Evolutionary conservation across 2,329 filamentous ascomycete genomes (phyloP).

Genomic region (Colletotrichum graminicola): DNA sequence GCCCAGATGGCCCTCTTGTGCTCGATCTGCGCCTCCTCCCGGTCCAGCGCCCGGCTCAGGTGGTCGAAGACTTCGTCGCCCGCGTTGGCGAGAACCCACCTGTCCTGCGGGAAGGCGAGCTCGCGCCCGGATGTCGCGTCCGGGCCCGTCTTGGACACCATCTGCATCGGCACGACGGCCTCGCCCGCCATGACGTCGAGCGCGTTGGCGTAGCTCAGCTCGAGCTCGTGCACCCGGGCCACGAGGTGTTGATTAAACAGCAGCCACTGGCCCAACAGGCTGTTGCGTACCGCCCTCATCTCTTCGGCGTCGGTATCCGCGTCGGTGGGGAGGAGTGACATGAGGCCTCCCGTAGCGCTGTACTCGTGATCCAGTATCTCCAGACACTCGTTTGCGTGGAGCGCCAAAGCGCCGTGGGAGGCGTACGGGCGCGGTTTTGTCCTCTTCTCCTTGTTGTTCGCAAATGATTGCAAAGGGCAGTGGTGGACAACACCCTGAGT

Average conservation of each 20-base stretch:
- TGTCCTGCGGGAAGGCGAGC: conserved; percentile 67
- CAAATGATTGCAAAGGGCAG: conserved; percentile 57
- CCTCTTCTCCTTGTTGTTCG: conserved; percentile 43
- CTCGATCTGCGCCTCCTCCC: conserved; percentile 56
- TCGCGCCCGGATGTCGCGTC: conserved; percentile 65
- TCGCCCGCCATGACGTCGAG: conserved; percentile 64
- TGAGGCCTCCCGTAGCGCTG: conserved; percentile 65
- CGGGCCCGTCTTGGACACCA: conserved; percentile 65
- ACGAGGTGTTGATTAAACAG: conserved; percentile 66
- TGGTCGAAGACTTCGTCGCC: conserved; percentile 63
- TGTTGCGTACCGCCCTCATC: conserved; percentile 60
- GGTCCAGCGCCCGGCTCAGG: conserved; percentile 62
- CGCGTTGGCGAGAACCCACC: conserved; percentile 67
- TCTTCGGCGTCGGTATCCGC: conserved; percentile 52
- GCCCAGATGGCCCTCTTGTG: conserved; percentile 52
- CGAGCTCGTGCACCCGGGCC: conserved; percentile 68
- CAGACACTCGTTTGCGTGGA: conserved; percentile 71
- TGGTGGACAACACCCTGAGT: conserved; percentile 56
- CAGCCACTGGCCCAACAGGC: conserved; percentile 69
- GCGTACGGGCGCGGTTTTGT: conserved; percentile 54
- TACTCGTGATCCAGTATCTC: conserved; percentile 72
- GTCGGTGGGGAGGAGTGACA: conserved; percentile 64
- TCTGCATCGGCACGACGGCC: conserved; percentile 63
- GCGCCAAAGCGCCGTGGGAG: conserved; percentile 62
- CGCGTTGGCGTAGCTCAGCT: conserved; percentile 64